Conservation (phyloP, 2,329 filamentous ascomycete genomes). For the Ploettnerulaceae sp. region DNA sequence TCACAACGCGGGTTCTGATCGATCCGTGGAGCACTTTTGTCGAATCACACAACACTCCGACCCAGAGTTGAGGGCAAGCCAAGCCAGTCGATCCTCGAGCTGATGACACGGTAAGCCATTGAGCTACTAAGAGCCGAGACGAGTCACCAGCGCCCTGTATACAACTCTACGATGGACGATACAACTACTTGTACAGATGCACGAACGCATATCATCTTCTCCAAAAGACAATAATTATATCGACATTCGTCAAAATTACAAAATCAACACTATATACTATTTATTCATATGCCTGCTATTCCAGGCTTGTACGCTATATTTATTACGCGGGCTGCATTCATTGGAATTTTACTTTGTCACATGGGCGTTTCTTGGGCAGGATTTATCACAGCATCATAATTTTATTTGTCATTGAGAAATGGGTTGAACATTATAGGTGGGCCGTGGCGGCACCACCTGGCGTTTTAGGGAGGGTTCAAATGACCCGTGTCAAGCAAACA, state of each 20-base stretch:
- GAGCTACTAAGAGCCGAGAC: neutral
- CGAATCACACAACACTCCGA: neutral
- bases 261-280: no score
- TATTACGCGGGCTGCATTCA: slow-evolving; percentile 17
- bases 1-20: slow-evolving; percentile 36
- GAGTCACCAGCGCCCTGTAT: no score
- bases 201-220: neutral
- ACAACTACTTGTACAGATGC: no score
- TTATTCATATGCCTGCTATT: no score
- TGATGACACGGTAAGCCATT: neutral
- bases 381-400: slow-evolving; percentile 16
- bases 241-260: no score
- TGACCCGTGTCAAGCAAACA: slow-evolving; percentile 1
- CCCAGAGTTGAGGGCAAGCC: slow-evolving; percentile 6
- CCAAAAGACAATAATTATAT: neutral
- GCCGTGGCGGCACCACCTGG: slow-evolving; percentile 15
- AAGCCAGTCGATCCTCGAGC: slow-evolving; percentile 5
- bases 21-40: neutral
- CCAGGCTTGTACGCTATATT: slow-evolving; percentile 21
- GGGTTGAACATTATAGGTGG: slow-evolving; percentile 18
- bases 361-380: slow-evolving; percentile 12
- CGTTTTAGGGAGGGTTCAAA: slow-evolving; percentile 18
- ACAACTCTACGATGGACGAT: no score
- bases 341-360: slow-evolving; percentile 18
- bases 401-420: slow-evolving; percentile 19